phyloP scores from a whole-genome alignment of 495 filamentous ascomycete genomes.

The Astrothelium macrocarpum region DNA sequence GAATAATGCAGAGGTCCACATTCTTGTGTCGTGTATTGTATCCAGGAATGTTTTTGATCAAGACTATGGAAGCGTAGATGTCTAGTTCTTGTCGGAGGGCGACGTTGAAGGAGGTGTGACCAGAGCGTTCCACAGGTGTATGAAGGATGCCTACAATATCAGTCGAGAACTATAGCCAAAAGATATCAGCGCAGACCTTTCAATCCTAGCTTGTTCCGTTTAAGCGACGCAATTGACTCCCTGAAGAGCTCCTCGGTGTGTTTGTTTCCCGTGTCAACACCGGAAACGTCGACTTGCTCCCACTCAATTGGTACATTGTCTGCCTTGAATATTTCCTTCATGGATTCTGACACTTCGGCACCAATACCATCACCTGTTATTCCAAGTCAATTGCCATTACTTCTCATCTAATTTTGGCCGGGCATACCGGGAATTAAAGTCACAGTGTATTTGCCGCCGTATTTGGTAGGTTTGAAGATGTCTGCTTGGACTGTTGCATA shows the following conservation, averaged over 20 bases:
- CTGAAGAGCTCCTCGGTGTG: conserved; percentile 91
- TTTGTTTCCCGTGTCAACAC: conserved; percentile 76
- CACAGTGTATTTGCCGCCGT: conserved; percentile 97
- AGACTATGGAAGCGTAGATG: conserved; percentile 95
- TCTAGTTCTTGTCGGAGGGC: conserved; percentile 97
- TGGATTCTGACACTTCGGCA: conserved; percentile 93
- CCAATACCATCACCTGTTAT: conserved; percentile 83
- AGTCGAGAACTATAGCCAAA: conserved; percentile 15
- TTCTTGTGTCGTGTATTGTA: conserved; percentile 94
- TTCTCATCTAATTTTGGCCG: conserved; percentile 6
- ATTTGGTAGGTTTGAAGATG: conserved; percentile 97
- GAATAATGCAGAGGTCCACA: conserved; percentile 97
- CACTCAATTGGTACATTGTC: conserved; percentile 98
- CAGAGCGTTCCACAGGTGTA: conserved; percentile 91
- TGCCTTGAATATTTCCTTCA: conserved; percentile 98
- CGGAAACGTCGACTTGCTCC: conserved; percentile 96
- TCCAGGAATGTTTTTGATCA: conserved; percentile 98
- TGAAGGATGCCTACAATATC: conserved; percentile 70
- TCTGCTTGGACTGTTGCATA: conserved; percentile 70
- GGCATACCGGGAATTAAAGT: conserved; percentile 82
- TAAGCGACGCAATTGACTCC: conserved; percentile 87
- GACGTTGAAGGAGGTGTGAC: conserved; percentile 99
- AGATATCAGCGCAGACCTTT: conserved; percentile 46
- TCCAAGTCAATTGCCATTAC: conserved; percentile 12
- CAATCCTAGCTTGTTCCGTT: conserved; percentile 94